These are phyloP conservation scores for Paradendryphiella salina DNA, from an alignment of 2,329 filamentous ascomycete species.

Conservation along the genomic window DNA sequence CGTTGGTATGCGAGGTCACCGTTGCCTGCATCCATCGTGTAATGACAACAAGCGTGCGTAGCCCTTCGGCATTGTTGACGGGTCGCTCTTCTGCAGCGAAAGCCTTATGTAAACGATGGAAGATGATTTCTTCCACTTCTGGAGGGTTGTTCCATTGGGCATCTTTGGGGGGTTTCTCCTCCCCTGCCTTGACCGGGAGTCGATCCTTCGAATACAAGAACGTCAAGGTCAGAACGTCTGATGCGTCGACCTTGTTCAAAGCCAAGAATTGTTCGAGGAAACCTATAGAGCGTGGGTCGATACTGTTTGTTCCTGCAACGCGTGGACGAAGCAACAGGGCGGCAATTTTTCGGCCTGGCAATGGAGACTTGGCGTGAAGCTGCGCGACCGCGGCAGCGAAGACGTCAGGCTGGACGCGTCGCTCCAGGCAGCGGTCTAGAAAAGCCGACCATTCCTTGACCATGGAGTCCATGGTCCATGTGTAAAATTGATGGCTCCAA, in stretches of 20 bases:
- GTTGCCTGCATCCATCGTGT: slow-evolving; percentile 47
- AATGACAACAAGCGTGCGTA: slow-evolving; percentile 36
- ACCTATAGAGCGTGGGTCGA: slow-evolving; percentile 43
- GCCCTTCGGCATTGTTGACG: slow-evolving; percentile 35
- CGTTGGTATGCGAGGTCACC: slow-evolving; percentile 46
- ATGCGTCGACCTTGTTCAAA: slow-evolving; percentile 39
- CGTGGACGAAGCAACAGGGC: slow-evolving; percentile 42
- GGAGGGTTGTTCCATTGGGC: slow-evolving; percentile 40
- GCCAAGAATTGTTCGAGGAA: slow-evolving; percentile 44
- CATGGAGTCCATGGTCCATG: slow-evolving; percentile 41
- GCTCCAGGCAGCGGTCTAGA: slow-evolving; percentile 42
- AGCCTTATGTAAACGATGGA: slow-evolving; percentile 43
- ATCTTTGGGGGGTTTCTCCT: slow-evolving; percentile 24
- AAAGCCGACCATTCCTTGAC: slow-evolving; percentile 42
- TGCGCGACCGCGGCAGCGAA: slow-evolving; percentile 41
- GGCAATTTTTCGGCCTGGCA: slow-evolving; percentile 44
- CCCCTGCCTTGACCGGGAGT: slow-evolving; percentile 25
- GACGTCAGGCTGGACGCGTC: slow-evolving; percentile 36
- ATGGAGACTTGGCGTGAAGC: slow-evolving; percentile 40
- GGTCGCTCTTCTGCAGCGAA: slow-evolving; percentile 43
- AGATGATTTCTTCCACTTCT: slow-evolving; percentile 46
- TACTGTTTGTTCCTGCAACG: slow-evolving; percentile 25
- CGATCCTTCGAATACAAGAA: slow-evolving; percentile 44
- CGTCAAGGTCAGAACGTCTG: slow-evolving; percentile 39
- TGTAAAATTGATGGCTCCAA: slow-evolving; percentile 7